Base-by-base conservation (phyloP, 257 asterid genomes). In the Rauvolfia tetraphylla region DNA sequence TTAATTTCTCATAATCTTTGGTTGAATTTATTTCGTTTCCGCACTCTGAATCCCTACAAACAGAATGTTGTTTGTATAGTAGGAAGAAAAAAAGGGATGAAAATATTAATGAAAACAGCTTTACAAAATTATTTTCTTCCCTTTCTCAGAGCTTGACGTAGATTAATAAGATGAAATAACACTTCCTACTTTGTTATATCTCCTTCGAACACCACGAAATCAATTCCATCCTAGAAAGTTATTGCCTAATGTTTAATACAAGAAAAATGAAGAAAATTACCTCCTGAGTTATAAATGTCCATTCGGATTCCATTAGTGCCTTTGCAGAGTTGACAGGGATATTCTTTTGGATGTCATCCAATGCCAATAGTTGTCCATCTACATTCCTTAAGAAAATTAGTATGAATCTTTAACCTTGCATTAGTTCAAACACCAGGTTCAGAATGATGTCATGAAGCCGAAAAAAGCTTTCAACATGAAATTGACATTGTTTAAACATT, bases 231-330 rank as follows among this genome's bases (percentile, higher is more conserved):
- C n/a, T n/a, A n/a, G n/a, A n/a, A n/a, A n/a, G n/a, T n/a, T 11
- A 0, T 5, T 29, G 23, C 41, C 3, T 29, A 68, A 54, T 61
- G 61, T 22, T 15, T 67, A 59, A 57, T 23, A 59, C 27, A 36
- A 22, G 41, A 75, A 65, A 27, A 31, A 3, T n/a, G 36, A 80
- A 72, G 46, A 68, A 65, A 67, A 78, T 80, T 75, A 93, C 98
- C 96, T 89, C 97, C 79, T 79, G 90, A 68, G 98, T 92, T 33
- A 92, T 87, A 76, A 92, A 95, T 41, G 94, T 89, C 98, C 98
- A 91, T 82, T 86, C 89, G 49, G 91, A 87, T 81, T 77, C 80
- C 66, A 66, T 78, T 68, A 91, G 83, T 75, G 84, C 80, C 49
- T 88, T 74, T 51, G 86, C 86, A 51, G 97, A 82, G 79, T 74